phyloP scores from a whole-genome alignment of 257 asterid genomes.

The Lycium barbarum region DNA sequence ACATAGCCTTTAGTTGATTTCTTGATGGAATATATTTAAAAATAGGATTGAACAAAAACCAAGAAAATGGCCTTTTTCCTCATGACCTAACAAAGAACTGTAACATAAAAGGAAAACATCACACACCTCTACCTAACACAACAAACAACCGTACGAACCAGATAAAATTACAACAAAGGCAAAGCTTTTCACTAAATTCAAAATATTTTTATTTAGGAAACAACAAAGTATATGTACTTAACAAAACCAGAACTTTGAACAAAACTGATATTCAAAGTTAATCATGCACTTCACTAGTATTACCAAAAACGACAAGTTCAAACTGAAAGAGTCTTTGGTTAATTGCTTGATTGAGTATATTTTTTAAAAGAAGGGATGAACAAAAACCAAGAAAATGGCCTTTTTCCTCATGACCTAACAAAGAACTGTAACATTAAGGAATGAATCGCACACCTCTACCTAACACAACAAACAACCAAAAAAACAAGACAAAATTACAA shows the following conservation, averaged over 20 bases:
- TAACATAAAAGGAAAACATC: conserved; percentile 24
- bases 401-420: conserved; percentile 13
- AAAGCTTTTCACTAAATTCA: neutral
- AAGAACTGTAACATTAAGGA: conserved; percentile 13
- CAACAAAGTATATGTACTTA: neutral
- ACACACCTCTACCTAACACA: conserved; percentile 38
- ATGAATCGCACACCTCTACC: conserved; percentile 36
- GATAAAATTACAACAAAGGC: neutral
- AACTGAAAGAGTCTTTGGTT: neutral
- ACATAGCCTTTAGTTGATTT: neutral
- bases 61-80: neutral
- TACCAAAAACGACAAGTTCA: neutral
- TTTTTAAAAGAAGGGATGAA: neutral
- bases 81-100: conserved; percentile 10
- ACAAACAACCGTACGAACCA: conserved; percentile 25
- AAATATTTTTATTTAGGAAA: neutral
- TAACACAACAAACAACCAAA: conserved; percentile 32
- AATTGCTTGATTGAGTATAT: neutral
- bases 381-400: neutral
- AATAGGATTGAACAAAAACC: neutral
- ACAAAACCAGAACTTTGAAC: neutral
- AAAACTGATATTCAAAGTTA: conserved; percentile 7
- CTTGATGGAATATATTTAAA: neutral
- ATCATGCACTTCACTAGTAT: neutral
- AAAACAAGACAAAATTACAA: neutral